Evolutionary conservation across 805 yeast species (phyloP), one percentile per base, ranked within the genome.

Genomic region (Zygosaccharomyces bailii): DNA sequence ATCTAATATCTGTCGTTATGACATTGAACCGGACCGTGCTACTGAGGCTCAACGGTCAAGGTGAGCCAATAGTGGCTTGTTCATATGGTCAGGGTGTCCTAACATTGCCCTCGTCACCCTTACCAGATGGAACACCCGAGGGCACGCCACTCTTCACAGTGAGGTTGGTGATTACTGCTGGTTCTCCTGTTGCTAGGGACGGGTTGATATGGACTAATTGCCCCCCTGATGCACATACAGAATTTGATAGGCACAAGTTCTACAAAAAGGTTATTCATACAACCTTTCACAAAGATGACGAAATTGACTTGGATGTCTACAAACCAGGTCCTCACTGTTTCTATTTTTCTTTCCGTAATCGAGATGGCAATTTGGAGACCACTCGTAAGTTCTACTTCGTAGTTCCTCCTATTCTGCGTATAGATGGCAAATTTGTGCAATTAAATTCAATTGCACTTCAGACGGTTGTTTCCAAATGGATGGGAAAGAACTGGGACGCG

Each of bases 401-500:
- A 23, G 95, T 84, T 9, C 88, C 90, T 1, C 95, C 96, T 2
- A 78, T 81, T 10, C 72, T 91, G 46, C 68, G 70, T 34, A 69
- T 86, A 44, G 72, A 75, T 37, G 79, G 69, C 34, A 60, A 71
- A 13, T 79, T 73, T 52, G 55, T 90, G 23, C 83, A 91, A 1
- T 74, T 90, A 58, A 86, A 90, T 58, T 75, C 90, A 6, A 75
- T 91, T 49, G 83, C 86, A 38, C 70, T 91, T 60, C 93, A 90
- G 64, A 79, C 96, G 1, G 81, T 93, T 32, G 78, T 91, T 3
- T 86, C 96, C 31, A 91, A 91, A 68, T 88, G 96, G 91, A 78
- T 90, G 68, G 96, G 97, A 1, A 74, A 78, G 1, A 64, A 65
- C 39, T 91, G 98, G 98, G 78, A 78, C 45, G 61, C 66, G 1